Evolutionary conservation across 768 basidiomycete species (phyloP), one percentile per base, ranked within the genome.

Genomic region (Boletus sp.): DNA sequence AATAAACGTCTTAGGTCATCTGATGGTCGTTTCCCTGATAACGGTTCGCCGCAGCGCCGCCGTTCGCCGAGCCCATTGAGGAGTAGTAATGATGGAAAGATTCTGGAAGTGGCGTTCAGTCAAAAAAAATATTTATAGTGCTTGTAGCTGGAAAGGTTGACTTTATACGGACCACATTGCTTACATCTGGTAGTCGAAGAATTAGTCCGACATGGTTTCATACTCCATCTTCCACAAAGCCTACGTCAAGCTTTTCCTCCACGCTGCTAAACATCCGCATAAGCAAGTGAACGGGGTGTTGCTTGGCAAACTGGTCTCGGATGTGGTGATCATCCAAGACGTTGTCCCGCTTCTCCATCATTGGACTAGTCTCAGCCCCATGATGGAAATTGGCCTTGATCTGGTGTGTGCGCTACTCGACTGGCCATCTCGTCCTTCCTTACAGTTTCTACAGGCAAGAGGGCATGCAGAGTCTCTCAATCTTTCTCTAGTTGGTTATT

Each of bases 371-470:
- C 76, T 93, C 50, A 87, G 85, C 56, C 87, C 88, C 4, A 88
- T 88, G 84, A 90, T 90, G 86, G 89, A 91, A 66, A 84, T 90
- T 56, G 90, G 88, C 25, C 77, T 91, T 39, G 87, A 89, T 62
- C 72, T 90, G 64, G 89, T 88, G 59, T 60, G 83, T 72, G 29
- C 17, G 32, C 37, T 47, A 15, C 38, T 47, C 7, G 15, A 33
- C 48, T 43, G 19, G 32, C 13, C n/a, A 17, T 44, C 47, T 45
- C 19, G n/a, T 40, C 40, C 35, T 34, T 54, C 8, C 23, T 30
- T 54, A 43, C 40, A 51, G 13, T 30, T 27, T 44, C 33, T 30
- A 40, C 66, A 90, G 88, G 85, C 83, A 37, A 74, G 67, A 43
- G 77, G 79, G 58, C 76, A 88, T 56, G 86, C 87, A 7, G 78